Conservation (phyloP, 768 basidiomycete genomes). For the Mycena metata region DNA sequence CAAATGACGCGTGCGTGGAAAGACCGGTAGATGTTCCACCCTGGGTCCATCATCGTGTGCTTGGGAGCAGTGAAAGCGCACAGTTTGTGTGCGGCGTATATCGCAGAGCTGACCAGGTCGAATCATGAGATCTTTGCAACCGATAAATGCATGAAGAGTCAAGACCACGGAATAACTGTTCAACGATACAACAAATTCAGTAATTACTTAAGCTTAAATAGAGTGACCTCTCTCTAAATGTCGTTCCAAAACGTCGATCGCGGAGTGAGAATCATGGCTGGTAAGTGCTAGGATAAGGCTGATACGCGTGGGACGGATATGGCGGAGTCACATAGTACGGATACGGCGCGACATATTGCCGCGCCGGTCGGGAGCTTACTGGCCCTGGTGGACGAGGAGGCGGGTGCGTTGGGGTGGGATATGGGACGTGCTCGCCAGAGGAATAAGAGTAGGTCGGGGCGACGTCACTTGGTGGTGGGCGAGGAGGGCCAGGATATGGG, state of each 20-base stretch:
- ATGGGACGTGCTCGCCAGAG: constrained; percentile 18
- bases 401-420: background rate
- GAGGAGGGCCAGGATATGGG: constrained; percentile 12
- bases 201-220: constrained; percentile 27
- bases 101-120: no score
- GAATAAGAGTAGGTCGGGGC: no score
- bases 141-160: no score
- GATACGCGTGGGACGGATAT: constrained; percentile 26
- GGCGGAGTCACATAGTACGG: constrained; percentile 33
- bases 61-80: no score
- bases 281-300: constrained; percentile 22
- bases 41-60: no score
- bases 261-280: constrained; percentile 16
- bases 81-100: no score
- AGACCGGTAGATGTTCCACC: no score
- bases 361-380: background rate
- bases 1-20: no score
- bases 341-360: constrained; percentile 15
- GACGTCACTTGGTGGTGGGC: no score
- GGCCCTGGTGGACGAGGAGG: constrained; percentile 19
- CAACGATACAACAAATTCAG: constrained; percentile 25
- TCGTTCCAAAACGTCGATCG: constrained; percentile 10
- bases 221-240: constrained; percentile 11
- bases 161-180: background rate
- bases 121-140: no score